Evolutionary conservation across 2,329 filamentous ascomycete genomes (phyloP), one percentile per base, ranked within the genome.

Genomic region (Hypoxylon sp.): DNA sequence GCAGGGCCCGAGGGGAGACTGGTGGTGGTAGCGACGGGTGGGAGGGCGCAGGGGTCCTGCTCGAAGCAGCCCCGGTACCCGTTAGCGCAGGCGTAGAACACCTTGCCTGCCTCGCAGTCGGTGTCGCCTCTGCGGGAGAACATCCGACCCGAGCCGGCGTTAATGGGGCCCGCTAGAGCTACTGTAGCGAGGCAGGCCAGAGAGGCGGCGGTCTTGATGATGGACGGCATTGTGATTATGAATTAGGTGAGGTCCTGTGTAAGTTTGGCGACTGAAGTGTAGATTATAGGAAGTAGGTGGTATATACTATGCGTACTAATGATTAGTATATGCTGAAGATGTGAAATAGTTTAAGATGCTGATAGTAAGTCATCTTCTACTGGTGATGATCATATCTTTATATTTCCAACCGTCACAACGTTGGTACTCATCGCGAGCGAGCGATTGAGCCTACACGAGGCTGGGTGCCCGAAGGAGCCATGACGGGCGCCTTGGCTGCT

Each of bases 1-100:
- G 32, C 12, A 52, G 38, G n/a, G 20, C 20, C 11, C 4, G 32
- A 4, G 14, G 16, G 8, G 26, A 45, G 4, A 26, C 16, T 54
- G 6, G 57, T 59, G 16, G 24, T 52, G n/a, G 24, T 52, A 12
- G 54, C 28, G 14, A 58, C 18, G 11, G 67, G 38, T 20, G 61
- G 65, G 1, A 65, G 65, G 3, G 61, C 57, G 18, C 65, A 68
- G 0, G 65, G 65, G 61, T 68, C 65, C 18, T 51, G 30, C 14
- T 30, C 44, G 54, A 36, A 68, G 58, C 65, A 68, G 1, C 65
- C 65, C 9, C 46, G 45, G 57, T 68, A 68, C 11, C 65, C 65
- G 50, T 68, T 68, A 4, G 61, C 61, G 58, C 65, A 68, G 14
- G 28, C 18, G 50, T 68, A 68, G 61, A 61, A 68, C 0, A 45